phyloP scores from a whole-genome alignment of 305 asterid genomes.

The Fraxinus ornus region DNA sequence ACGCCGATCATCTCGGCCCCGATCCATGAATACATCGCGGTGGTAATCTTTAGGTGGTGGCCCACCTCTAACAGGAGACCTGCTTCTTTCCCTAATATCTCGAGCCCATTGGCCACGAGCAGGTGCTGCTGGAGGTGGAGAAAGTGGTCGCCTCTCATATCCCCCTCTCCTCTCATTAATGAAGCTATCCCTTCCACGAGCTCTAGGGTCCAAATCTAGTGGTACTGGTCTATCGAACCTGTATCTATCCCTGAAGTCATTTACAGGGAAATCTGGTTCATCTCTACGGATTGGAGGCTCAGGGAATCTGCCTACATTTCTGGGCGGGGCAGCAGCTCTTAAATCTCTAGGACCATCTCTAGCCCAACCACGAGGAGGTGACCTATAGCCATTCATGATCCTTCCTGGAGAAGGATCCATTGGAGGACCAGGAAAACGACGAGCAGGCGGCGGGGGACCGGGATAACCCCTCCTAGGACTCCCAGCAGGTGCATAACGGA shows the following conservation, averaged over 20 bases:
- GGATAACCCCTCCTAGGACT: constrained; percentile 71
- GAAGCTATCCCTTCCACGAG: constrained; percentile 55
- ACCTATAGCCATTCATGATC: constrained; percentile 51
- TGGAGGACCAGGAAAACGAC: constrained; percentile 49
- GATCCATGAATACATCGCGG: constrained; percentile 46
- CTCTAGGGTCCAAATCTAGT: constrained; percentile 68
- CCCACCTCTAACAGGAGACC: constrained; percentile 73
- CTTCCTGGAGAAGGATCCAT: constrained; percentile 59
- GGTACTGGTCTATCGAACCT: constrained; percentile 56
- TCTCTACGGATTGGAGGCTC: constrained; percentile 55
- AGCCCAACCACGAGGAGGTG: constrained; percentile 81
- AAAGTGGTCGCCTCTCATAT: constrained; percentile 51
- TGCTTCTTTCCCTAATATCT: constrained; percentile 67
- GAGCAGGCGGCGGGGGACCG: constrained; percentile 46
- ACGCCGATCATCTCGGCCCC: constrained; percentile 61
- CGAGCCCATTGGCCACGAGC: constrained; percentile 67
- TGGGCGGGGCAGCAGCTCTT: constrained; percentile 50
- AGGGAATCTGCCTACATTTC: constrained; percentile 58
- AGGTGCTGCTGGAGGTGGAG: constrained; percentile 50
- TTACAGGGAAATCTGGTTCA: constrained; percentile 45
- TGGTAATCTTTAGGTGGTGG: constrained; percentile 50
- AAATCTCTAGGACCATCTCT: constrained; percentile 65
- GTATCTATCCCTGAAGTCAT: constrained; percentile 50
- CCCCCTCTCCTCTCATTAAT: constrained; percentile 50
- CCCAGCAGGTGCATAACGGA: constrained; percentile 53